Percentiles rank a stretch among this genome's conserved stretches.
Evolutionary conservation across 805 yeast species (phyloP).

Genomic region (Tetrapisispora fleetii): DNA sequence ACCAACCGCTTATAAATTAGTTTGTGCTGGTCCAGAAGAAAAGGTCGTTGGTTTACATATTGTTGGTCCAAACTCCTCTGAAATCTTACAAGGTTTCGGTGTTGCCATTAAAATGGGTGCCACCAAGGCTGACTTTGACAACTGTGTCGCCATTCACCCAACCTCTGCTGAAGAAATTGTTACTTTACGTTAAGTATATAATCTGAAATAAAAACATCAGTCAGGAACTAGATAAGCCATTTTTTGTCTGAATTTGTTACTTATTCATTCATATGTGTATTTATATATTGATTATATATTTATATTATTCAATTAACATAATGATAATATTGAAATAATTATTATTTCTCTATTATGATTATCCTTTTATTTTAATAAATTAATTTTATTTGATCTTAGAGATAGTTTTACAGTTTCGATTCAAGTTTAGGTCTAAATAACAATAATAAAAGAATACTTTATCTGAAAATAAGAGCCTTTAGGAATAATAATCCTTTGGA

Average conservation of each 20-base stretch:
- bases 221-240: neutral
- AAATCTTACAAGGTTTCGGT: constrained; percentile 95
- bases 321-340: too few species aligned
- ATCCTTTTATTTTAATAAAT: too few species aligned
- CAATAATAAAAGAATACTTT: too few species aligned
- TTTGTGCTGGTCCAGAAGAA: constrained; percentile 71
- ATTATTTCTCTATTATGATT: neutral
- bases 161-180: constrained; percentile 97
- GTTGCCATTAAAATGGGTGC: constrained; percentile 99
- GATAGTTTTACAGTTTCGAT: too few species aligned
- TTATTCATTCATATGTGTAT: neutral
- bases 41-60: constrained; percentile 93
- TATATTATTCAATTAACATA: neutral
- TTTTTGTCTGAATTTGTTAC: neutral
- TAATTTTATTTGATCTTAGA: too few species aligned
- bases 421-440: too few species aligned
- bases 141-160: constrained; percentile 96
- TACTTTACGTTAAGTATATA: constrained; percentile 36
- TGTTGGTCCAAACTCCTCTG: constrained; percentile 85
- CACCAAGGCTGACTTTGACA: constrained; percentile 90
- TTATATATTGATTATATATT: neutral
- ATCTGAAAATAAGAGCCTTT: neutral
- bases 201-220: neutral
- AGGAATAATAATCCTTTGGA: neutral
- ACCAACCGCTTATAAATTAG: constrained; percentile 79